Base-by-base conservation (phyloP, 371 early-diverging fungal species). In the Sporodiniella umbellata region DNA sequence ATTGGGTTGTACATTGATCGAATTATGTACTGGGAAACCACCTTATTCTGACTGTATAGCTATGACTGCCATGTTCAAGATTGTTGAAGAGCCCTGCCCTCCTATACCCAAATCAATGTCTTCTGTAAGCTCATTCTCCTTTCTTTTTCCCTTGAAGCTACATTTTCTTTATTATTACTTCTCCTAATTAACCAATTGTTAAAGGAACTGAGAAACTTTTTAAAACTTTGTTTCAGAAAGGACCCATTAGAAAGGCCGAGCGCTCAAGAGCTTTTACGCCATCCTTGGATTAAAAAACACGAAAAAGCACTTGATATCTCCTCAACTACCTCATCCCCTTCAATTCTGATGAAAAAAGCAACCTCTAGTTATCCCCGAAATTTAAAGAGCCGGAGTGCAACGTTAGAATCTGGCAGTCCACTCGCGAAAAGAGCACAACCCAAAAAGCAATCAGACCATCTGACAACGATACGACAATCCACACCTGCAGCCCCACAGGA, bases 41-140 rank as follows among this genome's bases (percentile, higher is more conserved):
- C 94, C 94, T 5, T 95, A 93, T 70, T 69, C 83, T 4, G 88
- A 87, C 19, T 53, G 93, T 45, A 75, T 88, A 26, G 77, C 88
- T 14, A 92, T 94, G 93, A 81, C 92, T 4, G 91, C 93, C n/a
- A 81, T 95, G 53, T 95, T 90, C 64, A 86, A 86, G 31, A 94
- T 95, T 53, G 95, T 95, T 0, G 93, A 94, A 66, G 95, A 92
- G 54, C 84, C 83, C 11, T 72, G 77, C 48, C 90, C 94, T 24
- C 94, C 95, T 10, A 52, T 95, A 22, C 95, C 94, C 4, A 80
- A 75, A 15, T 75, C 74, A 11, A 78, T 93, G 2, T 91, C 94
- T 11, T 66, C 71, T 22, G 82, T 81, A 78, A 60, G 30, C 31
- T 1, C 12, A 8, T 37, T 48, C 1, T 15, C n/a, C n/a, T n/a